Percentiles rank a stretch among this genome's conserved stretches.
These are phyloP conservation scores for Trichoderma reesei DNA, from an alignment of 495 filamentous ascomycete species.

Conservation along the genomic window DNA sequence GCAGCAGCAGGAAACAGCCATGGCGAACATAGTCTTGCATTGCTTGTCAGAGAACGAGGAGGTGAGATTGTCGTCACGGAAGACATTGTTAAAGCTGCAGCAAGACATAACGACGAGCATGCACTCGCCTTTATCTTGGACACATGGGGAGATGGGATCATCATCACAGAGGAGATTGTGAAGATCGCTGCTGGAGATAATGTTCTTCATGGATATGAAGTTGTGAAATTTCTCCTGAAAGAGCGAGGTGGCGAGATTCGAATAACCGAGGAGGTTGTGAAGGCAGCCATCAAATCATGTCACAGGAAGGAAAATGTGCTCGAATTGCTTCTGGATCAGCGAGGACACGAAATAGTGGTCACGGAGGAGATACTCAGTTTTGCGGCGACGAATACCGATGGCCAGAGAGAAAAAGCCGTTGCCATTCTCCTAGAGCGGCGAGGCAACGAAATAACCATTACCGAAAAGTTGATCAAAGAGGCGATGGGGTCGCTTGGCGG, in stretches of 20 bases:
- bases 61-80: not conserved
- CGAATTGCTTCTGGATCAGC: conserved; percentile 12
- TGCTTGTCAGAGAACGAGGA: not conserved
- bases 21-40: not conserved
- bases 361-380: not conserved
- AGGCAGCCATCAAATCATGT: not conserved
- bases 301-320: conserved; percentile 15
- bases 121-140: conserved; percentile 10
- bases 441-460: not conserved
- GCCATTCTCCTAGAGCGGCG: not conserved
- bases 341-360: not conserved
- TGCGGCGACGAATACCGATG: not conserved
- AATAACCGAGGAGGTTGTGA: conserved; percentile 14
- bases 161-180: conserved; percentile 15
- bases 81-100: not conserved
- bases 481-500: not conserved
- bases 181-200: conserved; percentile 13
- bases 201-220: not conserved
- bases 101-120: not conserved
- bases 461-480: not conserved
- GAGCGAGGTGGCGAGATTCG: conserved; percentile 7
- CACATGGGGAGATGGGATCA: conserved; percentile 10
- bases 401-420: not conserved
- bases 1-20: not conserved
- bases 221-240: not conserved